phyloP scores from a whole-genome alignment of 2,329 filamentous ascomycete species.

The Ophiosphaerella korrae region DNA sequence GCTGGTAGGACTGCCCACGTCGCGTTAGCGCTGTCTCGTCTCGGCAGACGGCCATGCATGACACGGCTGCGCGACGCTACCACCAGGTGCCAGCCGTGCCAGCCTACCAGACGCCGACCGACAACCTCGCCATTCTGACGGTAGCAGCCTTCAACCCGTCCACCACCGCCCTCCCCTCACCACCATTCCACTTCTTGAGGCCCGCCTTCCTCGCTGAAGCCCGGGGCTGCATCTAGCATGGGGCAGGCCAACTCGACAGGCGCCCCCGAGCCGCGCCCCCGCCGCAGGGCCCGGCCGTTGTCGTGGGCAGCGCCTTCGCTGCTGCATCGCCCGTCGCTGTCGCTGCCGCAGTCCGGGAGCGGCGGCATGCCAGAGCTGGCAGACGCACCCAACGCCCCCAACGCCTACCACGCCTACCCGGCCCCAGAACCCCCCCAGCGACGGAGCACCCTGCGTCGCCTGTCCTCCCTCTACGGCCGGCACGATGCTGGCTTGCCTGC shows the following conservation, averaged over 20 bases:
- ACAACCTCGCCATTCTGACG: conserved; percentile 1
- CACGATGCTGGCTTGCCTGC: conserved; percentile 41
- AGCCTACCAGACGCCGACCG: conserved; percentile 8
- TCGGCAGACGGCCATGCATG: conserved; percentile 3
- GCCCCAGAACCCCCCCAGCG: conserved; percentile 30
- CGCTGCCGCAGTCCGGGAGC: conserved; percentile 13
- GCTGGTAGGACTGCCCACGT: neutral
- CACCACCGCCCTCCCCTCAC: conserved; percentile 3
- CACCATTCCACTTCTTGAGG: conserved; percentile 9
- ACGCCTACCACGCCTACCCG: conserved; percentile 15
- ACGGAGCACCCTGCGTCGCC: conserved; percentile 37
- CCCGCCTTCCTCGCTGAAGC: conserved; percentile 28
- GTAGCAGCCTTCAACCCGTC: conserved; percentile 8
- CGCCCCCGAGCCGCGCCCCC: conserved; percentile 27
- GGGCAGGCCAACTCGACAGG: conserved; percentile 46
- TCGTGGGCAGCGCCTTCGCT: conserved; percentile 40
- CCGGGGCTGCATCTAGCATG: conserved; percentile 36
- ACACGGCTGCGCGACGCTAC: neutral
- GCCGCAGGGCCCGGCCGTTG: conserved; percentile 35
- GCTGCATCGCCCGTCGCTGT: conserved; percentile 16
- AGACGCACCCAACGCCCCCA: conserved; percentile 2
- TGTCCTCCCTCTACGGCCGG: conserved; percentile 33
- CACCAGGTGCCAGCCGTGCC: too few relatives aligned
- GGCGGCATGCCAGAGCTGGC: conserved; percentile 31
- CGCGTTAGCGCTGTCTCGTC: neutral